phyloP scores from a whole-genome alignment of 2,329 filamentous ascomycete species.

The Neonectria ditissima region DNA sequence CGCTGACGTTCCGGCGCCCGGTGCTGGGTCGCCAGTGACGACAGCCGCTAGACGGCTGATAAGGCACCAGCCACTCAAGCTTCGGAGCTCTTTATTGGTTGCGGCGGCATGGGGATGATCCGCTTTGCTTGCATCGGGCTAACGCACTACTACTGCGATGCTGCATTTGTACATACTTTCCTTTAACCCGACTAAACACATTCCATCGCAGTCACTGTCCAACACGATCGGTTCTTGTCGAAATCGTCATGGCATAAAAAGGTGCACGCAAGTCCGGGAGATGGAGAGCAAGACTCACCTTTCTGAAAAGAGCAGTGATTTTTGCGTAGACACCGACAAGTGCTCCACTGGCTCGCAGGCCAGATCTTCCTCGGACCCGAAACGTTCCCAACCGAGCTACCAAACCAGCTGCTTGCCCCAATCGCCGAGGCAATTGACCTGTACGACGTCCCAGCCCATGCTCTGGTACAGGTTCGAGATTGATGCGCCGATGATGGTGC shows the following conservation, averaged over 20 bases:
- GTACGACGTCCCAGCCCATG: conserved; percentile 77
- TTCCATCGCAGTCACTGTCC: too few relatives aligned
- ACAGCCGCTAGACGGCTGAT: neutral
- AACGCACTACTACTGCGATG: neutral
- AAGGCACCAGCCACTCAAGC: conserved; percentile 7
- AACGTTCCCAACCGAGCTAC: conserved; percentile 77
- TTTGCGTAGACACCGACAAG: conserved; percentile 77
- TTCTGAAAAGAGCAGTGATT: conserved; percentile 73
- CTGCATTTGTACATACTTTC: neutral
- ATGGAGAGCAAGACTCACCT: too few relatives aligned
- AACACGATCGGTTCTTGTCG: too few relatives aligned
- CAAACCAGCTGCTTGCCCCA: conserved; percentile 81
- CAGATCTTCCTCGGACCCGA: conserved; percentile 74
- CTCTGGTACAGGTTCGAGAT: conserved; percentile 75
- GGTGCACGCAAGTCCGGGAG: too few relatives aligned
- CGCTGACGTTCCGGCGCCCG: neutral
- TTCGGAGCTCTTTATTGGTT: conserved; percentile 14
- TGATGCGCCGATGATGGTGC: conserved; percentile 25
- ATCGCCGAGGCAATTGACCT: conserved; percentile 82
- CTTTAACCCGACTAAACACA: too few relatives aligned
- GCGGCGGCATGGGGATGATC: conserved; percentile 13
- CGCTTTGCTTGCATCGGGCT: neutral
- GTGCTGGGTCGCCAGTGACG: neutral
- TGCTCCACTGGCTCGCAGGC: conserved; percentile 76
- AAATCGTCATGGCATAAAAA: too few relatives aligned